Evolutionary conservation across 192 early-diverging fungal genomes (phyloP), one percentile per base, ranked within the genome.

Genomic region (Backusella macrospora): DNA sequence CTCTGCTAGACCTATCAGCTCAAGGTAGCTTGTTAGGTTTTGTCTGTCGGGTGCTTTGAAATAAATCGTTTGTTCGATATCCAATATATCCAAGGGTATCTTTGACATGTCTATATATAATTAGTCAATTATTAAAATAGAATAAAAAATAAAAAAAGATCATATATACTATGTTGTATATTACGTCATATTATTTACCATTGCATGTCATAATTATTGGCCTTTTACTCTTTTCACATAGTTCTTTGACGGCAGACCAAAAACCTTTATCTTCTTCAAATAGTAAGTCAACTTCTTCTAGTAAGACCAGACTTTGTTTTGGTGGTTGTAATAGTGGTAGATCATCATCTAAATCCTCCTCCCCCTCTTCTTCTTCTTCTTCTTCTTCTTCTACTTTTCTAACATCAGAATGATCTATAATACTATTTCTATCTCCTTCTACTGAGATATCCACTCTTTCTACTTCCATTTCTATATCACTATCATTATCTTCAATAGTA

Each of bases 121-220:
- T 34, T 34, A 34, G 2, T 34, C 29, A 34, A 34, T 34, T 34
- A 34, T 34, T 34, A 34, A 34, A 34, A n/a, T n/a, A n/a, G 29
- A 34, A 34, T n/a, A n/a, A n/a, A n/a, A n/a, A n/a, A n/a, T n/a
- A 34, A 34, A 2, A 34, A 34, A 34, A 34, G 29, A 34, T 34
- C 29, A 34, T 34, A 2, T 34, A 21, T 62, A 12, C 26, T 10
- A 59, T 18, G 40, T 42, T 62, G 42, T 37, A 49, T 42, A n/a
- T 44, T 23, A n/a, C 3, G 14, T 4, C 21, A 23, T 18, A 29
- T n/a, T 40, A 59, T 64, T 77, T 83, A 87, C 86, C 86, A 75
- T 89, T 91, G 78, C 93, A 94, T 0, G 91, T 94, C 77, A 96
- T 85, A n/a, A 95, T 86, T 29, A 96, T 93, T 0, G 95, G 95